Evolutionary conservation across 768 basidiomycete species (phyloP), one percentile per base, ranked within the genome.

Genomic region (Lentinus tigrinus): DNA sequence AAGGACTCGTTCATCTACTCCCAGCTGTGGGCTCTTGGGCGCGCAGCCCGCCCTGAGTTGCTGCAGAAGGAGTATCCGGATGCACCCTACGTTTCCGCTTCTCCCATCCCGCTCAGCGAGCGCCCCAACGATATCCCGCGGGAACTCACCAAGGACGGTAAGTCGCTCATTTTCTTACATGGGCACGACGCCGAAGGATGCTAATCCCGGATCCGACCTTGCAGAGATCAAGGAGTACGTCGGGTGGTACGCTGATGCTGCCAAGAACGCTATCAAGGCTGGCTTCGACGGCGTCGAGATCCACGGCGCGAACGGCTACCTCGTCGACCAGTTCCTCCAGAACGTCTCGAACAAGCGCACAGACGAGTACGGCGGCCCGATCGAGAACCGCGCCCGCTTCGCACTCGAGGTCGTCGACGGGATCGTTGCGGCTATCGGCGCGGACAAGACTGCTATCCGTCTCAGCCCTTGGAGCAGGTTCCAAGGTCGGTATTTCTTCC

Each of bases 11-110:
- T 70, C 66, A 79, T 87, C 27, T 84, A 74, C 67, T 57, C 78
- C 23, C 85, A 88, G 66, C 75, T 85, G 1, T 83, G 84, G 76
- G 85, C 85, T 1, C 65, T 83, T 2, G 85, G 83, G 0, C 78
- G 83, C 2, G 64, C 72, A 0, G 79, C 78, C 5, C 53, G 67
- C 24, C 62, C 70, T 19, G 60, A 65, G 0, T 47, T 73, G 34
- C 70, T 85, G 0, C 63, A 62, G 4, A 64, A 76, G 50, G 75
- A 78, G 46, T 71, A 74, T 51, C 66, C 60, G 4, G 61, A 60
- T 46, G 72, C 70, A 10, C 69, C 67, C 3, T 72, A 72, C 60
- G 67, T 75, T 47, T 69, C 74, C 11, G 69, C 75, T 3, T 77
- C 76, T 2, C 42, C 68, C 11, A 68, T 76, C 48, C 60, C 60